Base-by-base conservation (phyloP, 2,329 filamentous ascomycete species). In the Botrytis porri region DNA sequence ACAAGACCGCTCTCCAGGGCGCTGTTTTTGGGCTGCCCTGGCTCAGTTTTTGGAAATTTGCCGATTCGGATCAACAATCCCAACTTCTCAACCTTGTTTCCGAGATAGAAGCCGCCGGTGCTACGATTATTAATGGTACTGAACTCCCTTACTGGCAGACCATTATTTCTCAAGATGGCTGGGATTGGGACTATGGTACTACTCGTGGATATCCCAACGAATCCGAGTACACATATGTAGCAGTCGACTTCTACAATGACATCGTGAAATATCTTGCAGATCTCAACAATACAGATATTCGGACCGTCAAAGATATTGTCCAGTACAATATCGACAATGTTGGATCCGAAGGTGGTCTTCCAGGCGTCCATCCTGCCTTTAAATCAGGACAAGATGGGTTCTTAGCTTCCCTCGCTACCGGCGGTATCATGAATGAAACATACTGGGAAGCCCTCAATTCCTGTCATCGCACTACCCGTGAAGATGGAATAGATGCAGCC, bases 191-290 rank as follows among this genome's bases (percentile, higher is more conserved):
- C 77, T 91, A 88, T 75, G 90, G 91, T 22, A 85, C 82, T 9
- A 85, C 84, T 1, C 86, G 90, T 6, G 89, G 90, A 3, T 89
- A 84, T 77, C 83, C 89, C n/a, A 93, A 93, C 74, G 88, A 93
- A 81, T 93, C 89, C 22, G 91, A 93, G 80, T 93, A 90, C 81
- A 92, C 89, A 0, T 88, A 91, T 66, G 85, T 94, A 76, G 93
- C 93, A 80, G 88, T 90, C 0, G 89, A 92, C 79, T 91, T 91
- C 77, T 91, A 91, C 81, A 86, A 86, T 78, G 84, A 87, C 78
- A 85, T 82, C 3, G 72, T 79, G 64, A 78, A 75, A 14, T 84
- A 82, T 75, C 81, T 85, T 1, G 82, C 84, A n/a, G 84, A 86
- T 60, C 85, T 88, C 77, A 88, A 90, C 81, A 87, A 91, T 80